Evolutionary conservation across 345 rosid genomes (phyloP), one percentile per base, ranked within the genome.

Genomic region (Brassica juncea): DNA sequence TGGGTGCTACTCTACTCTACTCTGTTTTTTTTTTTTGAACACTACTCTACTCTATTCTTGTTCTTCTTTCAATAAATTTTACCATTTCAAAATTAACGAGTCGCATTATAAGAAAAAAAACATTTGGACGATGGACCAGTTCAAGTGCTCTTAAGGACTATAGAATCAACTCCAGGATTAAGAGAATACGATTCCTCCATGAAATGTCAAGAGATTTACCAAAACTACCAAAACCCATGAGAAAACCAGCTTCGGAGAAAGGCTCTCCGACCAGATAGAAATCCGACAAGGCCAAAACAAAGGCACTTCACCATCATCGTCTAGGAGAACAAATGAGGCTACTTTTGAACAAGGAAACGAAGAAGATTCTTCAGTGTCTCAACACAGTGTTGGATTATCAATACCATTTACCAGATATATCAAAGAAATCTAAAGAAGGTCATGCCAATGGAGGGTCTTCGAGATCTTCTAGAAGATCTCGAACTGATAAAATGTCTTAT

Each of bases 371-470:
- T 42, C 69, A 7, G 28, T 14, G 63, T 25, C 80, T 42, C 59
- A 68, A 16, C 73, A 39, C 1, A 57, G 72, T 71, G 19, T 8
- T 64, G 67, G 66, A 71, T n/a, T 30, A 27, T 19, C 62, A 57
- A n/a, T n/a, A n/a, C n/a, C n/a, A n/a, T n/a, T 60, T 60, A 47
- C 75, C 31, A 0, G 25, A 79, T n/a, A n/a, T n/a, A n/a, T n/a
- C n/a, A 49, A 78, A 72, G 72, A 78, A 72, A 65, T 5, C 73
- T 19, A 78, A 72, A n/a, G 72, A 65, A 72, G 74, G 31, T 52
- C 16, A 64, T 60, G 65, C 65, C 3, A 59, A 59, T 25, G 59
- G 73, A 37, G 73, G 73, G n/a, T 79, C 77, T 4, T 72, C 77
- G 0, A 79, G 69, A 79, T 57, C 77, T 2, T 39, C 82, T 0